These are phyloP conservation scores for Santalum album DNA, from an alignment of 164 flowering plant species.

Conservation along the genomic window DNA sequence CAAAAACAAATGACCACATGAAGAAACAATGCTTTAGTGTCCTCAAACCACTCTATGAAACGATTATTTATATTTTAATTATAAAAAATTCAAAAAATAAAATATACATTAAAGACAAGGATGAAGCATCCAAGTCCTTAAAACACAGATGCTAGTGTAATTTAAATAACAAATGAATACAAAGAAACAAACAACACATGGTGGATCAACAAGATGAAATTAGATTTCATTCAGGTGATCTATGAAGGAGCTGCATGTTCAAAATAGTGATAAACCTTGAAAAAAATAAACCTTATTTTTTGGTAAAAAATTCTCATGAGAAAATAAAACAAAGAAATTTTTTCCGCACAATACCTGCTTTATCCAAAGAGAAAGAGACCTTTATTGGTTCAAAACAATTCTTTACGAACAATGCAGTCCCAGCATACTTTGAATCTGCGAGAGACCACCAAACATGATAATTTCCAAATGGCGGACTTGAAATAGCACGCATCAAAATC, in stretches of 20 bases:
- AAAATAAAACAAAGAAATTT: neutral
- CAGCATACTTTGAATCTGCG: slow-evolving; percentile 89
- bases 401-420: slow-evolving; percentile 82
- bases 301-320: too few species aligned
- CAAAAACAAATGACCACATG: slow-evolving; percentile 2
- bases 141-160: too few species aligned
- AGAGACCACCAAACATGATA: slow-evolving; percentile 97
- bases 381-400: slow-evolving; percentile 67
- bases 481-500: slow-evolving; percentile 81
- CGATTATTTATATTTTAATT: too few species aligned
- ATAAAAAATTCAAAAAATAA: too few species aligned
- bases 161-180: neutral
- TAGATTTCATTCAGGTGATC: neutral
- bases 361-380: slow-evolving; percentile 71
- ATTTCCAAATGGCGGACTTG: slow-evolving; percentile 69
- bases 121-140: too few species aligned
- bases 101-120: too few species aligned
- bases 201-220: too few species aligned
- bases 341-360: slow-evolving; percentile 35
- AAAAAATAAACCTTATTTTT: too few species aligned
- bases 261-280: too few species aligned
- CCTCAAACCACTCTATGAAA: too few species aligned
- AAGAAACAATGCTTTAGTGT: neutral
- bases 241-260: neutral
- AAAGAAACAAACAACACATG: neutral